These are phyloP conservation scores for Phytopythium vexans DNA, from an alignment of 352 stramenopile genomes.

Conservation along the genomic window DNA sequence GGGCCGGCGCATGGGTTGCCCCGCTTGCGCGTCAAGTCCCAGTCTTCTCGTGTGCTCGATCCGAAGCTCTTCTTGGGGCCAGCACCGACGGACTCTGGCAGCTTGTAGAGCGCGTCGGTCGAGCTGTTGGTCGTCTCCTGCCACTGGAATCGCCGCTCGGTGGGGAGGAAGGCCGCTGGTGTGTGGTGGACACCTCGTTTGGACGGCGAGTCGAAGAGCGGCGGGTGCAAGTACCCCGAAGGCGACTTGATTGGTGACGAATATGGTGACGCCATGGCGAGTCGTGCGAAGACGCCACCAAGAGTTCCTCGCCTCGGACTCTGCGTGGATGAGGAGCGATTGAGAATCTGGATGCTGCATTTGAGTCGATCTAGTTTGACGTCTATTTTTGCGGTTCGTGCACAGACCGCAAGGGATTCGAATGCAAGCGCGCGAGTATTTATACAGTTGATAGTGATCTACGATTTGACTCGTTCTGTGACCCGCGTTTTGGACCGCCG, in stretches of 20 bases:
- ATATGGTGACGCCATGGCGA: too few species aligned
- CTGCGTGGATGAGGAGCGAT: too few species aligned
- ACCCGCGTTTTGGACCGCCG: too few species aligned
- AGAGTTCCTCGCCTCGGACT: too few species aligned
- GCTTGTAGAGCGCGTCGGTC: conserved; percentile 70
- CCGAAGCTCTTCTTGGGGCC: conserved; percentile 71
- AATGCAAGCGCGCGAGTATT: not conserved
- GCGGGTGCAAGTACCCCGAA: conserved; percentile 18
- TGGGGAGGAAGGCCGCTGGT: conserved; percentile 57
- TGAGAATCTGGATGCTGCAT: too few species aligned
- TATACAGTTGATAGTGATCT: not conserved
- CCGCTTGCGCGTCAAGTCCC: conserved; percentile 62
- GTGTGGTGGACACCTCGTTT: conserved; percentile 73
- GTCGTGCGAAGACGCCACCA: too few species aligned
- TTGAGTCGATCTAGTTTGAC: too few species aligned
- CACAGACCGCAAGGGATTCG: too few species aligned
- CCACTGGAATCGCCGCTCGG: conserved; percentile 74
- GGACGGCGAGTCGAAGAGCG: conserved; percentile 72
- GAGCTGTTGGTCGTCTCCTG: conserved; percentile 37
- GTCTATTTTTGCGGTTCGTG: too few species aligned
- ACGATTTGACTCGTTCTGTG: too few species aligned
- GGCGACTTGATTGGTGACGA: conserved; percentile 10
- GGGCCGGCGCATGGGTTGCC: conserved; percentile 59
- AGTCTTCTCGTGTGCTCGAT: conserved; percentile 75
- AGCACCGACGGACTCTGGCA: conserved; percentile 55